phyloP scores from a whole-genome alignment of 2,329 filamentous ascomycete genomes.

The Aspergillus vadensis region DNA sequence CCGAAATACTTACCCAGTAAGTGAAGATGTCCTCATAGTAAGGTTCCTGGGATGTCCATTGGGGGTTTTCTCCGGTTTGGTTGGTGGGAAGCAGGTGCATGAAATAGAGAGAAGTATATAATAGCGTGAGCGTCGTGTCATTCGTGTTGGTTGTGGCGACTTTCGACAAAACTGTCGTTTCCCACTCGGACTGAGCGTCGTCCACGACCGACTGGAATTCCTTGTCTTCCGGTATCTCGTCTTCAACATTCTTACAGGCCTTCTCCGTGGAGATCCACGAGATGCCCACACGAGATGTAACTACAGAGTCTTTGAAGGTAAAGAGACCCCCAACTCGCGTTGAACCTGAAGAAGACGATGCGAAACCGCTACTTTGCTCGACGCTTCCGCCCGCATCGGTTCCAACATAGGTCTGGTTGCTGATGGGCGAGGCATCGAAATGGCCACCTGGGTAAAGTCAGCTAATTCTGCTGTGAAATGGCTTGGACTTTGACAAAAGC shows the following conservation, averaged over 20 bases:
- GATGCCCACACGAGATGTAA: conserved; percentile 65
- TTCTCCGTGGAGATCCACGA: conserved; percentile 66
- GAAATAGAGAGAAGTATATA: conserved; percentile 71
- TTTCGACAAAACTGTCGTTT: conserved; percentile 63
- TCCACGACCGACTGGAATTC: conserved; percentile 49
- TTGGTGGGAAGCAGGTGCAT: conserved; percentile 71
- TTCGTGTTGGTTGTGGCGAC: conserved; percentile 63
- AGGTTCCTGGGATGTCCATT: conserved; percentile 65
- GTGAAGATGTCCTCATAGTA: conserved; percentile 74
- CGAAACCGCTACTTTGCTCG: conserved; percentile 30
- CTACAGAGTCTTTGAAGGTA: conserved; percentile 50
- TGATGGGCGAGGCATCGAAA: conserved; percentile 51
- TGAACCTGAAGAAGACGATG: conserved; percentile 49
- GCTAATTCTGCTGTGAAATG: background rate
- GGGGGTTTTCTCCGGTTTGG: conserved; percentile 69
- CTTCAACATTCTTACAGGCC: conserved; percentile 61
- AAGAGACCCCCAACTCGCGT: conserved; percentile 51
- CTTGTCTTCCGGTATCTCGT: conserved; percentile 56
- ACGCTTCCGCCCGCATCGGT: conserved; percentile 31
- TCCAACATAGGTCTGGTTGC: conserved; percentile 32
- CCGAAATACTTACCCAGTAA: conserved; percentile 54
- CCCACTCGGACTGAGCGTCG: conserved; percentile 59
- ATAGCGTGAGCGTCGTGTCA: conserved; percentile 57
- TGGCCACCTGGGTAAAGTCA: conserved; percentile 54
- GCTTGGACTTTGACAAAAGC: background rate